A percentile compares a stretch with the other conserved stretches of the same genome.
phyloP scores from a whole-genome alignment of 2,329 filamentous ascomycete genomes.

The Drechmeria coniospora region DNA sequence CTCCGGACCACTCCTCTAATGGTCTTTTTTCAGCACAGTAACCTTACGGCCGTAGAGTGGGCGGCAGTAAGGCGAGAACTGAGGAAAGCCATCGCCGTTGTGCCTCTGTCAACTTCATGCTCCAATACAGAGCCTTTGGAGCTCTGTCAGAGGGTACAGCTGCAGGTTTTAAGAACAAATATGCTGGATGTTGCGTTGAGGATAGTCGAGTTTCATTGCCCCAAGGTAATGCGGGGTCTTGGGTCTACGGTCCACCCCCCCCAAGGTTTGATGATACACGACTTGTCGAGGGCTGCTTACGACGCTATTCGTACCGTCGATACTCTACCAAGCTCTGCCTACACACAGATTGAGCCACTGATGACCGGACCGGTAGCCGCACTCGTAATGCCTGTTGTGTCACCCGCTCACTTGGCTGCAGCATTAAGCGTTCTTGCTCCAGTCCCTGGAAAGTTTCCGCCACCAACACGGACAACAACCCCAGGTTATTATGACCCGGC shows the following conservation, averaged over 20 bases:
- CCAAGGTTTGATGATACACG: conserved; percentile 25
- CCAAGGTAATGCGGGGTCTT: conserved; percentile 21
- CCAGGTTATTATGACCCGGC: conserved; percentile 68
- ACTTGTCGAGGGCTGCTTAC: conserved; percentile 39
- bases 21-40: conserved; percentile 64
- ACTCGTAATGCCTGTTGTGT: conserved; percentile 67
- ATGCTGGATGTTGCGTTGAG: conserved; percentile 78
- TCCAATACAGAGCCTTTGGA: conserved; percentile 19
- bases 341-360: conserved; percentile 53
- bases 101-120: too few species aligned
- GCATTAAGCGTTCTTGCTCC: conserved; percentile 68
- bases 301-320: conserved; percentile 25
- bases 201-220: conserved; percentile 70
- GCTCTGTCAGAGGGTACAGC: conserved; percentile 47
- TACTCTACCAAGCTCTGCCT: conserved; percentile 23
- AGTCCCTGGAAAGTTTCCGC: conserved; percentile 55
- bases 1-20: conserved; percentile 74
- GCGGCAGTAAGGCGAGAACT: conserved; percentile 27
- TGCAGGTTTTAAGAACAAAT: conserved; percentile 76
- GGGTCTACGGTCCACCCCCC: conserved; percentile 15
- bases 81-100: conserved; percentile 25
- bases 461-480: conserved; percentile 58
- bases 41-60: conserved; percentile 52
- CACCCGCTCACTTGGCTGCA: conserved; percentile 68
- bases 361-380: conserved; percentile 69